Conservation (phyloP, 768 basidiomycete species). For the Amanita phalloides region DNA sequence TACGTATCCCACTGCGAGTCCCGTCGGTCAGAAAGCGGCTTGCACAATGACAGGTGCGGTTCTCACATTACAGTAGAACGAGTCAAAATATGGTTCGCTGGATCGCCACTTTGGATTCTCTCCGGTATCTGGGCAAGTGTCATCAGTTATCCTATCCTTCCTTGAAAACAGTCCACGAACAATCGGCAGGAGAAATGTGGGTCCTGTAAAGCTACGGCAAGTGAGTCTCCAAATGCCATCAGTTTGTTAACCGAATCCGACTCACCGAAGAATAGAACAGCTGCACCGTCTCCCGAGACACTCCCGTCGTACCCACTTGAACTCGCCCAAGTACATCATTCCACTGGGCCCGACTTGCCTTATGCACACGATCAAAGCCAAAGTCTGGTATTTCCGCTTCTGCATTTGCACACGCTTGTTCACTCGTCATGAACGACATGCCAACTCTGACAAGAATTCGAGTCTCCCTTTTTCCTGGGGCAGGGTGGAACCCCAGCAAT, state of each 20-base stretch:
- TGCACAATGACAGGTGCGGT: background rate
- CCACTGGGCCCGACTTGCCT: constrained; percentile 37
- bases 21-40: background rate
- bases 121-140: constrained; percentile 33
- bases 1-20: constrained; percentile 50
- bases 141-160: background rate
- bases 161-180: constrained; percentile 22
- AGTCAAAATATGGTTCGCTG: constrained; percentile 55
- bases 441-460: constrained; percentile 50
- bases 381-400: constrained; percentile 50
- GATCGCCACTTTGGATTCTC: constrained; percentile 60
- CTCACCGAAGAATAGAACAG: constrained; percentile 52
- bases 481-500: constrained; percentile 38
- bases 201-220: constrained; percentile 39
- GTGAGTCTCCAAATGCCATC: background rate
- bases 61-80: constrained; percentile 58
- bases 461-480: constrained; percentile 22
- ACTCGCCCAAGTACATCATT: constrained; percentile 46
- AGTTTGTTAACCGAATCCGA: background rate
- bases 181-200: constrained; percentile 56
- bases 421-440: constrained; percentile 51
- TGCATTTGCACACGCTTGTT: constrained; percentile 51
- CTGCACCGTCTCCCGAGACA: constrained; percentile 35
- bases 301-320: constrained; percentile 38
- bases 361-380: constrained; percentile 39